phyloP scores from a whole-genome alignment of 2,329 filamentous ascomycete species.

The Colletotrichum chrysophilum region DNA sequence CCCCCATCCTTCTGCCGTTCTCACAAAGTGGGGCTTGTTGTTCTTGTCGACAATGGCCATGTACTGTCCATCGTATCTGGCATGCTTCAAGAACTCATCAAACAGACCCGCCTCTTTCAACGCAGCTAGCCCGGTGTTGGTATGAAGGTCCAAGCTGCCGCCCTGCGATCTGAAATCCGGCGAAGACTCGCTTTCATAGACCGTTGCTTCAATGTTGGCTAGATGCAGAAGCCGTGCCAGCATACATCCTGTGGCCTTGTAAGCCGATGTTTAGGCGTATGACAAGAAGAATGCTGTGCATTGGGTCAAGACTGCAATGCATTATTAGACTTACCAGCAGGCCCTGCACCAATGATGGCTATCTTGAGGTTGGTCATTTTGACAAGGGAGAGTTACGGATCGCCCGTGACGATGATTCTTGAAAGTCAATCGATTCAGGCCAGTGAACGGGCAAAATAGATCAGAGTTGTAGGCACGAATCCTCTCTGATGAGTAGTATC shows the following conservation, averaged over 20 bases:
- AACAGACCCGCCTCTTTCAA: constrained; percentile 55
- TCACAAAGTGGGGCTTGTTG: constrained; percentile 36
- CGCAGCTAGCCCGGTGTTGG: constrained; percentile 53
- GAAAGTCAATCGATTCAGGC: neutral
- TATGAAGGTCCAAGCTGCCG: constrained; percentile 60
- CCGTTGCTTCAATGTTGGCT: constrained; percentile 47
- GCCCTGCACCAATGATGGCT: constrained; percentile 55
- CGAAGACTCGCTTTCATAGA: constrained; percentile 55
- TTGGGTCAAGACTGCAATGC: neutral
- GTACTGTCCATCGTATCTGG: constrained; percentile 58
- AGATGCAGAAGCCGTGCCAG: constrained; percentile 57
- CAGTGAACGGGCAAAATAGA: neutral
- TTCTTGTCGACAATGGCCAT: constrained; percentile 50
- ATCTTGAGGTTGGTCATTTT: constrained; percentile 30
- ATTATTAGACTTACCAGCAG: constrained; percentile 32
- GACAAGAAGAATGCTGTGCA: neutral
- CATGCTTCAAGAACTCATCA: constrained; percentile 53
- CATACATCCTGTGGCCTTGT: constrained; percentile 40
- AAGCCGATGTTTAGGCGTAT: neutral
- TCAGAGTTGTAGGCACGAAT: neutral
- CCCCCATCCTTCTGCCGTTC: constrained; percentile 6
- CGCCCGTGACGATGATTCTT: neutral
- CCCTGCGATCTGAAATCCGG: constrained; percentile 53
- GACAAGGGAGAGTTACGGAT: neutral
- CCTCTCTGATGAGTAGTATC: neutral